Conservation (phyloP, 163 green algal species). For the Scenedesmus sp. region DNA sequence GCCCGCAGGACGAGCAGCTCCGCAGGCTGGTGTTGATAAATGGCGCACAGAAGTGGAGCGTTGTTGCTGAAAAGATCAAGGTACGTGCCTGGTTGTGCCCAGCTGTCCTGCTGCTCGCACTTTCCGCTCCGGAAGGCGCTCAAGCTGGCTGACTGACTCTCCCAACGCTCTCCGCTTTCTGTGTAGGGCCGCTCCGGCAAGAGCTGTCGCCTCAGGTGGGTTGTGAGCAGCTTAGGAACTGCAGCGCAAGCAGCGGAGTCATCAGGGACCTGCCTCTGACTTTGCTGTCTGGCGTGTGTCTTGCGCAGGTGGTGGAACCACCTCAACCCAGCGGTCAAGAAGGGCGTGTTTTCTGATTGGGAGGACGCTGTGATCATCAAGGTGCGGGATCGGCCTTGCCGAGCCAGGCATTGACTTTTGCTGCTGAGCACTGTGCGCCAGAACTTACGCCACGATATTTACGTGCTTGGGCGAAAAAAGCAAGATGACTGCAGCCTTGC, state of each 20-base stretch:
- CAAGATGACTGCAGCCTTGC: neutral
- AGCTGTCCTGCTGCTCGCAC: conserved; percentile 2
- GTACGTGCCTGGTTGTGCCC: neutral
- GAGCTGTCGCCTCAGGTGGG: conserved; percentile 81
- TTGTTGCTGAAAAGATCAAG: conserved; percentile 79
- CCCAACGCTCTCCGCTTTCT: neutral
- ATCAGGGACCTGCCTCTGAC: neutral
- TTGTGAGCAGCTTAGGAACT: neutral
- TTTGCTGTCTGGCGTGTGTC: neutral
- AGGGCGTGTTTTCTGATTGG: conserved; percentile 67
- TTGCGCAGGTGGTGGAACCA: conserved; percentile 91
- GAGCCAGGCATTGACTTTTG: conserved; percentile 15
- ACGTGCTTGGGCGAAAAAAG: neutral
- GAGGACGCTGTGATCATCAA: conserved; percentile 73
- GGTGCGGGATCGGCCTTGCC: conserved; percentile 9
- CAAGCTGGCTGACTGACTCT: neutral
- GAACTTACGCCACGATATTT: neutral
- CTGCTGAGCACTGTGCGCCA: neutral
- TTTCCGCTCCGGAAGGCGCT: conserved; percentile 7
- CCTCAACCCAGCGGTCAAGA: conserved; percentile 89
- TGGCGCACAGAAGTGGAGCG: conserved; percentile 83
- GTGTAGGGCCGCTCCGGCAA: conserved; percentile 77
- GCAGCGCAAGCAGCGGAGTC: neutral
- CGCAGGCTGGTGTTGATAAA: conserved; percentile 60
- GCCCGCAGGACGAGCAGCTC: conserved; percentile 41